A percentile compares a stretch with the other conserved stretches of the same genome.
Evolutionary conservation across 257 asterid species (phyloP).

Genomic region (Nicotiana tomentosiformis): DNA sequence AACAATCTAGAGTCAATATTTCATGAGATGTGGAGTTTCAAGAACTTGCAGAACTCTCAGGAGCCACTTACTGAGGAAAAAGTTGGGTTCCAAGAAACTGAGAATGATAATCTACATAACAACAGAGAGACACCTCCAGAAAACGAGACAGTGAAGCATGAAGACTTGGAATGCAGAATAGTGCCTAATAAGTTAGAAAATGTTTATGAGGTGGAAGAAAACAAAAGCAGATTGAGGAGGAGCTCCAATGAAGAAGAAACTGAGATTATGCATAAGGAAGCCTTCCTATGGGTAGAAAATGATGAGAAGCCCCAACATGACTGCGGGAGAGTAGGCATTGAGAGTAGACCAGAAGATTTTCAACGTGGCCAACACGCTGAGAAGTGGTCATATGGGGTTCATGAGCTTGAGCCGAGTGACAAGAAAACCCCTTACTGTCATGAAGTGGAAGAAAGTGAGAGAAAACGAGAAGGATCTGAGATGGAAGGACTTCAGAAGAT

Average conservation of each 20-base stretch:
- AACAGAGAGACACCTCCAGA: conserved; percentile 9
- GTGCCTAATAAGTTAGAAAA: conserved; percentile 13
- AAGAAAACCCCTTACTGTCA: not conserved
- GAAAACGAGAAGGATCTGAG: conserved; percentile 8
- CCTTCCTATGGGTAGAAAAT: conserved; percentile 21
- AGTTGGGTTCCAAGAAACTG: conserved; percentile 15
- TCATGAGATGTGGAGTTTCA: conserved; percentile 1
- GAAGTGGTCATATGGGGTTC: conserved; percentile 20
- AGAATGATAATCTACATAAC: conserved; percentile 13
- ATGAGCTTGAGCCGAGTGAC: not conserved
- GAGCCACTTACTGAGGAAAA: conserved; percentile 9
- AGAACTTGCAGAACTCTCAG: conserved; percentile 12
- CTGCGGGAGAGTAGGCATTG: conserved; percentile 19
- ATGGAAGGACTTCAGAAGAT: not conserved
- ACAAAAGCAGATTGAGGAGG: conserved; percentile 19
- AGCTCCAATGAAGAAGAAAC: conserved; percentile 32
- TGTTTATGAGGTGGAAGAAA: conserved; percentile 21
- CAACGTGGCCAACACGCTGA: conserved; percentile 26
- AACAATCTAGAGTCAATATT: not conserved
- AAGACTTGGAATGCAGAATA: conserved; percentile 23
- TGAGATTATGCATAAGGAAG: conserved; percentile 22
- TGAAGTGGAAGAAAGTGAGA: conserved; percentile 11
- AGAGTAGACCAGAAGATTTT: conserved; percentile 19
- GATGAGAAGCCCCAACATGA: conserved; percentile 27
- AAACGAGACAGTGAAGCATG: conserved; percentile 5